Evolutionary conservation across 2,329 filamentous ascomycete genomes (phyloP).

Genomic region (Penicillium concentricum): DNA sequence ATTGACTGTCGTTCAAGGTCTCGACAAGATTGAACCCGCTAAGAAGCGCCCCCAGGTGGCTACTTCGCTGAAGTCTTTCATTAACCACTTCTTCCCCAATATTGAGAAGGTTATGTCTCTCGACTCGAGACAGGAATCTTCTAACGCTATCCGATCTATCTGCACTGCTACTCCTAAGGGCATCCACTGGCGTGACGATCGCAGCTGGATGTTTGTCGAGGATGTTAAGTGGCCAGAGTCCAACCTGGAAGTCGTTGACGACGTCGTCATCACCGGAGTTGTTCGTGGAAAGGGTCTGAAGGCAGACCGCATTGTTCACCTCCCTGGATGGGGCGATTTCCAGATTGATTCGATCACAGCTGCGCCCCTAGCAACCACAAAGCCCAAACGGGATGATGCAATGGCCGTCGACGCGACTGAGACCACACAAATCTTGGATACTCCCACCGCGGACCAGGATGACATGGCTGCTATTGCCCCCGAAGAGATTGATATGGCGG

Average conservation of each 20-base stretch:
- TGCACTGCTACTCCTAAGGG: conserved; percentile 93
- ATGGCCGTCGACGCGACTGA: conserved; percentile 67
- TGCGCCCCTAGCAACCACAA: conserved; percentile 62
- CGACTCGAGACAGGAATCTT: conserved; percentile 84
- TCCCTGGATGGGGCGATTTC: conserved; percentile 92
- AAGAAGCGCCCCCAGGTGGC: conserved; percentile 77
- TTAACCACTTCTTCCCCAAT: conserved; percentile 89
- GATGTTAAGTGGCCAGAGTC: conserved; percentile 69
- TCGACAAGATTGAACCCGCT: conserved; percentile 73
- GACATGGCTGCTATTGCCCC: conserved; percentile 80
- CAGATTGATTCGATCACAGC: conserved; percentile 86
- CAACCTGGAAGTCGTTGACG: conserved; percentile 44
- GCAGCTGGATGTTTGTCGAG: conserved; percentile 93
- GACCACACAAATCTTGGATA: conserved; percentile 58
- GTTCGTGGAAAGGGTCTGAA: conserved; percentile 85
- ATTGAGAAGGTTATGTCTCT: conserved; percentile 89
- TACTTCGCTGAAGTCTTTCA: conserved; percentile 83
- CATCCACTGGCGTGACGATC: conserved; percentile 89
- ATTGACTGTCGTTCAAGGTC: conserved; percentile 77
- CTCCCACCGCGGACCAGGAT: conserved; percentile 76
- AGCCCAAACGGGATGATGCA: conserved; percentile 55
- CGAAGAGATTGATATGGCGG: conserved; percentile 77
- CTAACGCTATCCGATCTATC: conserved; percentile 84
- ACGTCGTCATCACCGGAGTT: conserved; percentile 76
- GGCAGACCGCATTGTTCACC: conserved; percentile 82